Base-by-base conservation (phyloP, 2,329 filamentous ascomycete genomes). In the Plenodomus tracheiphilus region DNA sequence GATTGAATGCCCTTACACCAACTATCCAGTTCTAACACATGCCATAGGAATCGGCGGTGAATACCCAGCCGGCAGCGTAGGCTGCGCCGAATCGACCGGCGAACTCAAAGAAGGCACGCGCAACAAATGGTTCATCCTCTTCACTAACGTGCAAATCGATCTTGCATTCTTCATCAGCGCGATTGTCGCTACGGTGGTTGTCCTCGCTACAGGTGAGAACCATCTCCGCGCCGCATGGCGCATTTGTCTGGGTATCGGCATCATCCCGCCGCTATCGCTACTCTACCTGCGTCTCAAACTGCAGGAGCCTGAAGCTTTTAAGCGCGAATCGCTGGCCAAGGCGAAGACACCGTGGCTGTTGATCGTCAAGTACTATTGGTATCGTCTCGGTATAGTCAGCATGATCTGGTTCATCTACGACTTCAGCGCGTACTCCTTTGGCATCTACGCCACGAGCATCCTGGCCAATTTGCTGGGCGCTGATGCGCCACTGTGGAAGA, bases 111-210 rank as follows among this genome's bases (percentile, higher is more conserved):
- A 75, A 15, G 92, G 92, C 10, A 87, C 87, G 15, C 81, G 92
- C n/a, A 93, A 97, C 68, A 81, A 88, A 34, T 96, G 91, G 90
- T 97, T 78, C 54, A 74, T 76, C 38, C 79, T 96, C 56, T 95
- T 94, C 71, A 96, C 89, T 39, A 95, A 95, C 72, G 84, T 88
- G 19, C 88, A 91, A 78, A 95, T 96, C 51, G 89, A 95, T 66
- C 82, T 85, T 44, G 91, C 89, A 1, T 96, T 95, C 57, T 88
- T 95, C 1, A 78, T 93, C 46, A 86, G 89, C 8, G 86, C 89
- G 0, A 84, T 96, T 53, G 84, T 94, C 1, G 89, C 91, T 0
- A 85, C 85, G 73, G 76, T 88, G 39, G 70, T 87, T 21, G 80
- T 85, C 18, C 78, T 80, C 48, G 65, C 65, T 16, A 74, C 70